These are phyloP conservation scores for Isabelozyma pseudorhagii DNA, from an alignment of 805 yeast genomes.

Conservation along the genomic window DNA sequence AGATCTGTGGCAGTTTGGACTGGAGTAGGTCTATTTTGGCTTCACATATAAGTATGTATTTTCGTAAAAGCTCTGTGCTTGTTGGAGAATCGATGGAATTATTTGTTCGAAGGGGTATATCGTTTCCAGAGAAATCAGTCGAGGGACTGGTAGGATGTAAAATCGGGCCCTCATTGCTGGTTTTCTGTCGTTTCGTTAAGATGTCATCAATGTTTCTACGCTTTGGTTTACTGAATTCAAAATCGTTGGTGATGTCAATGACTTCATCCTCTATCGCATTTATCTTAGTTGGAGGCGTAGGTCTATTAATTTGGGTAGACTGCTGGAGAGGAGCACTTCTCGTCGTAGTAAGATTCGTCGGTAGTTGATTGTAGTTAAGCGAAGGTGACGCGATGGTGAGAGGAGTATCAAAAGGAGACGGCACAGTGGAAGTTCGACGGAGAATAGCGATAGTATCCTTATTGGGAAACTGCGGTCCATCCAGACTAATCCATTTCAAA, in stretches of 20 bases:
- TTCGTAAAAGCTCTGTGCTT: slow-evolving; percentile 9
- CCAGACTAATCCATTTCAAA: slow-evolving; percentile 12
- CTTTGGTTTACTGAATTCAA: neutral
- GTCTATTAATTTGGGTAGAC: slow-evolving; percentile 1
- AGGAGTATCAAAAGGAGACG: neutral
- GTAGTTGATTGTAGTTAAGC: neutral
- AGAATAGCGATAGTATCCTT: neutral
- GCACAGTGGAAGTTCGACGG: neutral
- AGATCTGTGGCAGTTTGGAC: slow-evolving; percentile 12
- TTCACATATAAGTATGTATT: slow-evolving; percentile 23
- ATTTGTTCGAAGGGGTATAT: neutral
- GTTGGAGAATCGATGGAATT: neutral
- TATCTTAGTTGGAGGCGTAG: neutral
- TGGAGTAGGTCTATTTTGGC: slow-evolving; percentile 22
- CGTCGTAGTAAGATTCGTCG: neutral
- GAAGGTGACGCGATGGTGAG: neutral
- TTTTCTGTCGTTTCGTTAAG: no score
- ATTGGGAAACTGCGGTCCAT: slow-evolving; percentile 12
- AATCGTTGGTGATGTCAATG: slow-evolving; percentile 2
- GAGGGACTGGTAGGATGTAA: neutral
- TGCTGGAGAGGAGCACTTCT: slow-evolving; percentile 2
- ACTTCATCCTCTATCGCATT: neutral
- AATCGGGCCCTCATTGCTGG: neutral
- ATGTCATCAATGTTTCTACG: no score
- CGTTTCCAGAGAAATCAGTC: neutral